These are phyloP conservation scores for Scheffersomyces ergatensis DNA, from an alignment of 805 yeast genomes.

Conservation along the genomic window DNA sequence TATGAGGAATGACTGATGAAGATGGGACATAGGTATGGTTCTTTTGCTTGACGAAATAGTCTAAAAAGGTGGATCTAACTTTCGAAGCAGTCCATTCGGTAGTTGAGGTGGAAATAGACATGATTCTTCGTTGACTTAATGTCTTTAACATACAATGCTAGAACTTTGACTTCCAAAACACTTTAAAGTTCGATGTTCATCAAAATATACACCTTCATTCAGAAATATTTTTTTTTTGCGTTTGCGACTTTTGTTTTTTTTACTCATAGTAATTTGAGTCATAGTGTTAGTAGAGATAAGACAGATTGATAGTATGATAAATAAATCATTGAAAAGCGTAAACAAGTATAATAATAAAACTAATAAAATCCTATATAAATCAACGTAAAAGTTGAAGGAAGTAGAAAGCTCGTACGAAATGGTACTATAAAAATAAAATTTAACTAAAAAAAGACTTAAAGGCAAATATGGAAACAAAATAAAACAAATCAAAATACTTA, in stretches of 20 bases:
- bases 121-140: constrained; percentile 3
- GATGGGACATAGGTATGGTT: constrained; percentile 85
- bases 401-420: too few species aligned
- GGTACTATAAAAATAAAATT: too few species aligned
- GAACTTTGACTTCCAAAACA: too few species aligned
- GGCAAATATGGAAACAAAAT: neutral
- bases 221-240: too few species aligned
- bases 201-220: too few species aligned
- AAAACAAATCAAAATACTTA: neutral
- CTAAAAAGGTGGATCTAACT: constrained; percentile 83
- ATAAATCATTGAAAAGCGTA: too few species aligned
- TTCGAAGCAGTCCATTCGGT: constrained; percentile 42
- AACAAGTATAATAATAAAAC: neutral
- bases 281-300: too few species aligned
- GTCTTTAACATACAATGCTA: constrained; percentile 5
- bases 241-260: neutral
- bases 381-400: neutral
- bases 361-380: neutral
- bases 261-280: neutral
- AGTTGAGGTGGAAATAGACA: constrained; percentile 16
- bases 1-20: constrained; percentile 94
- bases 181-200: too few species aligned
- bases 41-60: constrained; percentile 62
- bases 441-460: neutral
- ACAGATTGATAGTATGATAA: too few species aligned